phyloP scores from a whole-genome alignment of 768 basidiomycete species.

The Termitomyces sp. region DNA sequence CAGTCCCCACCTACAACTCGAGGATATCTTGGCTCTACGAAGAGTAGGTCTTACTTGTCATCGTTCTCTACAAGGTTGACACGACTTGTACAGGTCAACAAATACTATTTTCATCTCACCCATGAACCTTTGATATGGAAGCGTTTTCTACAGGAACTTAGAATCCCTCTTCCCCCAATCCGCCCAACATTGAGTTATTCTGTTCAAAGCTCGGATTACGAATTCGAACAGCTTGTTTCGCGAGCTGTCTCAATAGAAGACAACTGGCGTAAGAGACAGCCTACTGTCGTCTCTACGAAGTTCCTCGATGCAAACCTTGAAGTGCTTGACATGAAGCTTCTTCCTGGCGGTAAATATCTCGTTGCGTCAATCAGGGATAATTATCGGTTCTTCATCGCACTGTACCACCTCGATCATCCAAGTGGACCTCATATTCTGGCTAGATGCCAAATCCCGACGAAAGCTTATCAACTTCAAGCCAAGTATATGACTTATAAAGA shows the following conservation, averaged over 20 bases:
- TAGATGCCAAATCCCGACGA: slow-evolving; percentile 43
- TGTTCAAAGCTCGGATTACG: slow-evolving; percentile 34
- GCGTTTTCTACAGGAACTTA: slow-evolving; percentile 51
- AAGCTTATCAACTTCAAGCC: slow-evolving; percentile 57
- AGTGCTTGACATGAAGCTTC: slow-evolving; percentile 50
- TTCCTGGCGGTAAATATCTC: slow-evolving; percentile 69
- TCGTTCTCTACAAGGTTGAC: neutral
- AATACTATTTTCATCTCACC: slow-evolving; percentile 56
- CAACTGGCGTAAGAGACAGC: slow-evolving; percentile 48
- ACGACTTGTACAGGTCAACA: slow-evolving; percentile 44
- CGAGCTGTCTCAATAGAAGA: slow-evolving; percentile 58
- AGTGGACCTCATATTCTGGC: slow-evolving; percentile 44
- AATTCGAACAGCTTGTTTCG: slow-evolving; percentile 57
- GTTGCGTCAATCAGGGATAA: slow-evolving; percentile 56
- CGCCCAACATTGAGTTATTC: slow-evolving; percentile 53
- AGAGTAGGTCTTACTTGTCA: slow-evolving; percentile 31
- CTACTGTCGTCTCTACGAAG: slow-evolving; percentile 27
- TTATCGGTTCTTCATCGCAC: slow-evolving; percentile 45
- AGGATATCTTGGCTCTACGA: slow-evolving; percentile 45
- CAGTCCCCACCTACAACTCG: slow-evolving; percentile 38
- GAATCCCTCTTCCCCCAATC: slow-evolving; percentile 58
- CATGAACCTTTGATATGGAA: slow-evolving; percentile 72
- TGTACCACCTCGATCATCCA: slow-evolving; percentile 58
- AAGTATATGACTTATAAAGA: slow-evolving; percentile 53
- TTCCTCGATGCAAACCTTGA: slow-evolving; percentile 31